These are phyloP conservation scores for Quercus engelmannii DNA, from an alignment of 306 rosid species.

Conservation along the genomic window DNA sequence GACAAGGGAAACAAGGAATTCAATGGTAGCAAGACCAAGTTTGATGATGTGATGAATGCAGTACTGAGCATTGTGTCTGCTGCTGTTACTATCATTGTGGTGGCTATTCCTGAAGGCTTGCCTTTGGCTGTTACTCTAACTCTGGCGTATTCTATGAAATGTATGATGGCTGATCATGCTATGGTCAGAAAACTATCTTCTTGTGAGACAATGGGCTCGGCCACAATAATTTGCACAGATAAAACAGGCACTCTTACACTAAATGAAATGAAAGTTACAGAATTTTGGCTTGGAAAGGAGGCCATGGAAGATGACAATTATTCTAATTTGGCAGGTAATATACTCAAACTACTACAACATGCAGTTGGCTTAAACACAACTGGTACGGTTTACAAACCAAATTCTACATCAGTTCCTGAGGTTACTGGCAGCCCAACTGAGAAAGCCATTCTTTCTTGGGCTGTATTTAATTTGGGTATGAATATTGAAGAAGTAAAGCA, in stretches of 20 bases:
- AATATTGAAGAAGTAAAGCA: slow-evolving; percentile 24
- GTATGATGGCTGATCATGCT: slow-evolving; percentile 27
- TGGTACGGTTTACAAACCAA: slow-evolving; percentile 5
- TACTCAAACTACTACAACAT: slow-evolving; percentile 9
- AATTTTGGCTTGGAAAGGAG: slow-evolving; percentile 27
- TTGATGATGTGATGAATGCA: slow-evolving; percentile 10
- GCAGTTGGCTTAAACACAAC: slow-evolving; percentile 23
- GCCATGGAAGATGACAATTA: neutral
- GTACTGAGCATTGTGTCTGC: slow-evolving; percentile 14
- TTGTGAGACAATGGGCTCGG: slow-evolving; percentile 25
- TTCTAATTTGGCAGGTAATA: neutral
- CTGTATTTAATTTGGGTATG: slow-evolving; percentile 5
- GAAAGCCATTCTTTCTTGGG: slow-evolving; percentile 26
- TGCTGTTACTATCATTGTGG: slow-evolving; percentile 21
- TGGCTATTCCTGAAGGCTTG: slow-evolving; percentile 29
- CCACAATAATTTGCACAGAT: slow-evolving; percentile 26
- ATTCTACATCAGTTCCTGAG: slow-evolving; percentile 11
- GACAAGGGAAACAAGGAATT: slow-evolving; percentile 3
- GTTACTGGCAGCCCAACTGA: slow-evolving; percentile 24
- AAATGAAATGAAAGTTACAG: slow-evolving; percentile 25
- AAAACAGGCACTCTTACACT: slow-evolving; percentile 27
- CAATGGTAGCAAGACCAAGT: slow-evolving; percentile 19
- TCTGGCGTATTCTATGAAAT: slow-evolving; percentile 27
- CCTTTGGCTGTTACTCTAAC: slow-evolving; percentile 25
- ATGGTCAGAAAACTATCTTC: slow-evolving; percentile 28